Conservation (phyloP, 805 yeast species). For the Candida anglica region DNA sequence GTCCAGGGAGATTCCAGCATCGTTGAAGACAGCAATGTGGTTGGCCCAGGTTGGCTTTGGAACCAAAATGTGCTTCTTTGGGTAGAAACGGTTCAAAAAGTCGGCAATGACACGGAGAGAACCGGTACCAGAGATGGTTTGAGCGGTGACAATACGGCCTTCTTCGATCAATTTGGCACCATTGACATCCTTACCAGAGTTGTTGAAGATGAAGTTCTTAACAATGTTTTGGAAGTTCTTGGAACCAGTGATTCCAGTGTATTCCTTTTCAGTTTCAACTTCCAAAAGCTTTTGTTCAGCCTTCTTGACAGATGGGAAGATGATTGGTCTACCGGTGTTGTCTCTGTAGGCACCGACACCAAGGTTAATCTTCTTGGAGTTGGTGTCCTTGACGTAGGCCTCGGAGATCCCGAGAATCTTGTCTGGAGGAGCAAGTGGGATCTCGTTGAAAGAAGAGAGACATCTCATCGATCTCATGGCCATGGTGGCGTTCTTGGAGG, state of each 20-base stretch:
- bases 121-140: slow-evolving; percentile 94
- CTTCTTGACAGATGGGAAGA: slow-evolving; percentile 68
- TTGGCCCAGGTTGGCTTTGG: slow-evolving; percentile 96
- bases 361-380: slow-evolving; percentile 54
- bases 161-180: slow-evolving; percentile 55
- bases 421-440: slow-evolving; percentile 70
- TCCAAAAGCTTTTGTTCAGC: slow-evolving; percentile 55
- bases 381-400: slow-evolving; percentile 63
- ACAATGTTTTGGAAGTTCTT: slow-evolving; percentile 64
- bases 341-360: slow-evolving; percentile 96
- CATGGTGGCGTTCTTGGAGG: neutral
- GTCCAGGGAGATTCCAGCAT: slow-evolving; percentile 62
- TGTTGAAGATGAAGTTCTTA: slow-evolving; percentile 66
- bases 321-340: slow-evolving; percentile 81
- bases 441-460: slow-evolving; percentile 18
- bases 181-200: slow-evolving; percentile 45
- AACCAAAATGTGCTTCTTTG: slow-evolving; percentile 54
- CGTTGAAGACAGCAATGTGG: slow-evolving; percentile 75
- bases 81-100: slow-evolving; percentile 61
- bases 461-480: slow-evolving; percentile 3
- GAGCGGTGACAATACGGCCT: slow-evolving; percentile 73
- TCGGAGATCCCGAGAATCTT: slow-evolving; percentile 79
- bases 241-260: slow-evolving; percentile 82
- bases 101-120: slow-evolving; percentile 83
- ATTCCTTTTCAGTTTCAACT: slow-evolving; percentile 68